These are phyloP conservation scores for Citrus maxima DNA, from an alignment of 345 rosid genomes.

Conservation along the genomic window DNA sequence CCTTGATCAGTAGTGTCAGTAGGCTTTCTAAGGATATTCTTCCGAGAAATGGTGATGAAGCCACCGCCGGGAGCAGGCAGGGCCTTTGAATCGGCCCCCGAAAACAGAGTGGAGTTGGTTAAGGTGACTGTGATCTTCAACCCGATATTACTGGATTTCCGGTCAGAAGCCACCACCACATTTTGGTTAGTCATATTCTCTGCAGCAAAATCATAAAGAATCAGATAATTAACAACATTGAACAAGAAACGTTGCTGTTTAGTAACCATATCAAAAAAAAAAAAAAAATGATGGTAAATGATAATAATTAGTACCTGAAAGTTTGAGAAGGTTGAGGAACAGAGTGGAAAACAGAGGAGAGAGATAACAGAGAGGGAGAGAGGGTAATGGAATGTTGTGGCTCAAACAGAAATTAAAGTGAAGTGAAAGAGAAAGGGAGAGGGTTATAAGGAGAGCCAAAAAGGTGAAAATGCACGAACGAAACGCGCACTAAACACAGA, in stretches of 20 bases:
- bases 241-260: background rate
- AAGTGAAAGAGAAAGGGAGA: background rate
- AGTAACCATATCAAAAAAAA: background rate
- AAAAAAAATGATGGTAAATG: background rate
- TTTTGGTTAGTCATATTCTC: slow-evolving; percentile 66
- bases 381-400: background rate
- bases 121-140: slow-evolving; percentile 38
- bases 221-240: background rate
- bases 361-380: slow-evolving; percentile 6
- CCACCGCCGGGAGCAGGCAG: slow-evolving; percentile 27
- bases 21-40: slow-evolving; percentile 40
- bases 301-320: background rate
- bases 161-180: slow-evolving; percentile 54
- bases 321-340: background rate
- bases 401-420: background rate
- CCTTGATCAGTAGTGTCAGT: slow-evolving; percentile 30
- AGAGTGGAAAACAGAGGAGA: slow-evolving; percentile 25
- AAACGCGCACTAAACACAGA: slow-evolving; percentile 30
- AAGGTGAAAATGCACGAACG: slow-evolving; percentile 5
- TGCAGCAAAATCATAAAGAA: background rate
- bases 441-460: background rate
- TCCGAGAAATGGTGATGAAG: slow-evolving; percentile 34
- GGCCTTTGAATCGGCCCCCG: slow-evolving; percentile 30
- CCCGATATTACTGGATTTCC: slow-evolving; percentile 32
- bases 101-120: slow-evolving; percentile 38